These are phyloP conservation scores for Striga hermonthica DNA, from an alignment of 305 asterid species.

Conservation along the genomic window DNA sequence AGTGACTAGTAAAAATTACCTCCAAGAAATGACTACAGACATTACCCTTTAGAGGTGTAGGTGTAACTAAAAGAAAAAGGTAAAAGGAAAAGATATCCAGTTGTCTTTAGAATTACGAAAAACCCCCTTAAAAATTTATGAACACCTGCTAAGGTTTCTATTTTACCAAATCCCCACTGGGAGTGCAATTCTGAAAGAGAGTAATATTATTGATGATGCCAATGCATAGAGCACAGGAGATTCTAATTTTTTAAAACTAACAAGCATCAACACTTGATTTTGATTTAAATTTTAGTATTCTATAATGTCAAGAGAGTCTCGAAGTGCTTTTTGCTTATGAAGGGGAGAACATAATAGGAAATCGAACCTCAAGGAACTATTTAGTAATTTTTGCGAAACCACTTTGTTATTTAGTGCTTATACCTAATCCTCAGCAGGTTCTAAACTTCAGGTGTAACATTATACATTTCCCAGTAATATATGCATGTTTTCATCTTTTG, in stretches of 20 bases:
- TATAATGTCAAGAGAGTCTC: background rate
- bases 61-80: background rate
- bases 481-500: constrained; percentile 59
- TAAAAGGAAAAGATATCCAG: too few species aligned
- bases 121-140: background rate
- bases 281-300: background rate
- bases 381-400: background rate
- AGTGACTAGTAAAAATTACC: constrained; percentile 6
- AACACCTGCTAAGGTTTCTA: background rate
- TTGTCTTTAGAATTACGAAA: background rate
- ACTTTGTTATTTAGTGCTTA: background rate
- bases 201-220: too few species aligned
- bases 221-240: too few species aligned
- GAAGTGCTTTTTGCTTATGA: background rate
- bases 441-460: background rate
- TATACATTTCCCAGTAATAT: constrained; percentile 15
- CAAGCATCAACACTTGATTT: too few species aligned
- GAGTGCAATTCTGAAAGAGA: too few species aligned
- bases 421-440: background rate
- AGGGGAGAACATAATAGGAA: background rate
- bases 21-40: background rate
- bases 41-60: background rate
- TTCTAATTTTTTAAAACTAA: too few species aligned
- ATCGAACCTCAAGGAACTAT: background rate
- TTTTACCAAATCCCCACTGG: too few species aligned